Percentiles rank a stretch among this genome's conserved stretches.
These are phyloP conservation scores for Ophiosphaerella korrae DNA, from an alignment of 2,329 filamentous ascomycete genomes.

Conservation along the genomic window DNA sequence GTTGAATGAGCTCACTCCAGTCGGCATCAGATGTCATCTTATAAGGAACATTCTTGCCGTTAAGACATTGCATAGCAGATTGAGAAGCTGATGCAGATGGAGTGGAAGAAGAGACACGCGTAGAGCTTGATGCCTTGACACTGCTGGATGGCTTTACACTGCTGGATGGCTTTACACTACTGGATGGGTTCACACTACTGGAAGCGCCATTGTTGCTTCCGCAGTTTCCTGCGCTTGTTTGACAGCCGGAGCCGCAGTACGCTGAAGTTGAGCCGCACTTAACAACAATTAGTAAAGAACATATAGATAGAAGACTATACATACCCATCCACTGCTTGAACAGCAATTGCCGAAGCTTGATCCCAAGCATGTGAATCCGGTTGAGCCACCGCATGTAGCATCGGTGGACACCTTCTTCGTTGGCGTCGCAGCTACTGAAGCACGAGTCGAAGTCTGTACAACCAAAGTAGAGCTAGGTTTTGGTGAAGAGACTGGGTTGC, in stretches of 20 bases:
- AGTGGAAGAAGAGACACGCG: constrained; percentile 6
- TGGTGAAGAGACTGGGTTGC: constrained; percentile 40
- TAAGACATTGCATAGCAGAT: constrained; percentile 35
- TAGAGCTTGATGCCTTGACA: constrained; percentile 11
- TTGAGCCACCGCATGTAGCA: constrained; percentile 49
- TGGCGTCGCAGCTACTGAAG: constrained; percentile 21
- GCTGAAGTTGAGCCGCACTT: constrained; percentile 12
- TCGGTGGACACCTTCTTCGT: constrained; percentile 45
- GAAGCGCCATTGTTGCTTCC: constrained; percentile 19
- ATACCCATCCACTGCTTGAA: constrained; percentile 43
- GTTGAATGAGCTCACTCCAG: constrained; percentile 35
- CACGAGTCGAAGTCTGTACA: constrained; percentile 12
- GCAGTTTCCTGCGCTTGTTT: constrained; percentile 39
- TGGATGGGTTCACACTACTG: too few relatives aligned
- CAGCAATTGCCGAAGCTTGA: constrained; percentile 45
- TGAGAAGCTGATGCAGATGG: constrained; percentile 17
- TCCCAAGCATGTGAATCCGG: constrained; percentile 33
- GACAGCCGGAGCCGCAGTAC: constrained; percentile 41
- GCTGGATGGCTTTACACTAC: constrained; percentile 11
- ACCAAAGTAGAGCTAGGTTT: constrained; percentile 11
- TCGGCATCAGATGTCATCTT: constrained; percentile 32
- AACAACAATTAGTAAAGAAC: neutral
- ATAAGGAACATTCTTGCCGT: constrained; percentile 40
- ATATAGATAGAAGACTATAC: constrained; percentile 48
- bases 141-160: constrained; percentile 15